phyloP scores from a whole-genome alignment of 2,329 filamentous ascomycete species.

The Orbilia quercus region DNA sequence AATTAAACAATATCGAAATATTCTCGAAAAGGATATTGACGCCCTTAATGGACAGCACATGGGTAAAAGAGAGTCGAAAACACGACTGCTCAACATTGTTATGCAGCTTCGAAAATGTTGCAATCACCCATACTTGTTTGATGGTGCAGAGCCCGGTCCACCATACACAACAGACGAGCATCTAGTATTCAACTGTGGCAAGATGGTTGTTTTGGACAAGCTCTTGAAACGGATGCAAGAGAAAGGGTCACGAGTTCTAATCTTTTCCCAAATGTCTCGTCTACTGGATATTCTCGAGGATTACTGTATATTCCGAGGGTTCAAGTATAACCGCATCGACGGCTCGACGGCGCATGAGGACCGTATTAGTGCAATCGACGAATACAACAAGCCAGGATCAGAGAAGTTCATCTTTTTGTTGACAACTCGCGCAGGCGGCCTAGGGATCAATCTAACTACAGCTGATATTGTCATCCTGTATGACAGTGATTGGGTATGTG shows the following conservation, averaged over 20 bases:
- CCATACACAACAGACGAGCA: conserved; percentile 99
- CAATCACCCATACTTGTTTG: conserved; percentile 97
- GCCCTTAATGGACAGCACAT: conserved; percentile 90
- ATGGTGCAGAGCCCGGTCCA: conserved; percentile 94
- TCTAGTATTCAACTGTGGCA: conserved; percentile 89
- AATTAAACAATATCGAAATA: conserved; percentile 98
- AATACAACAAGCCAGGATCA: conserved; percentile 95
- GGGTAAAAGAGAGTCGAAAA: conserved; percentile 97
- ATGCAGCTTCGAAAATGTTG: conserved; percentile 99
- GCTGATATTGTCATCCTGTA: conserved; percentile 97
- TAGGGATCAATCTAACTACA: conserved; percentile 95
- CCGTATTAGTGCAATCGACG: conserved; percentile 95
- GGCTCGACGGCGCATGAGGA: conserved; percentile 97
- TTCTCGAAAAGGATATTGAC: conserved; percentile 98
- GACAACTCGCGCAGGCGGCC: conserved; percentile 91
- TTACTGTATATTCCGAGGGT: conserved; percentile 95
- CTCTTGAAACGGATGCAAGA: conserved; percentile 83
- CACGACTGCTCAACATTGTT: conserved; percentile 94
- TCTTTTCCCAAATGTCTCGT: conserved; percentile 99
- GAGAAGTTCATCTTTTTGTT: conserved; percentile 97
- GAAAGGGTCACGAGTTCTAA: conserved; percentile 93
- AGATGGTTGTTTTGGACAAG: conserved; percentile 97
- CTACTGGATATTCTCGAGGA: conserved; percentile 96
- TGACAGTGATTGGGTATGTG: conserved; percentile 84
- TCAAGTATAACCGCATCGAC: conserved; percentile 96